These are phyloP conservation scores for Venturia carpophila DNA, from an alignment of 2,329 filamentous ascomycete genomes.

Conservation along the genomic window DNA sequence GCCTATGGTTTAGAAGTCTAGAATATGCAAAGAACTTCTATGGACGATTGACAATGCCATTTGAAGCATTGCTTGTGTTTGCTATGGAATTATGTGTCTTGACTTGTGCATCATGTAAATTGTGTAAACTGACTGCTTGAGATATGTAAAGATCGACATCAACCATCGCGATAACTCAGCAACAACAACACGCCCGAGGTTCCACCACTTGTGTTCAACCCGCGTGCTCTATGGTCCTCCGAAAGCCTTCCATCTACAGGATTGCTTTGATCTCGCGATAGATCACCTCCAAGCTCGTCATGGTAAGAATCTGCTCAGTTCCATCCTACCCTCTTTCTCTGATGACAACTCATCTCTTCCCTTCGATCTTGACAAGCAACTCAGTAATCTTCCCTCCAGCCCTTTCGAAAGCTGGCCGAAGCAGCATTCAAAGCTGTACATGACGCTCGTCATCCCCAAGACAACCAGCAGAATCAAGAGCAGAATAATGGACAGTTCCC, in stretches of 20 bases:
- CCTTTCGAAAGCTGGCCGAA: constrained; percentile 7
- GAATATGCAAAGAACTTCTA: background rate
- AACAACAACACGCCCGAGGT: background rate
- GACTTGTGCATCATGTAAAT: background rate
- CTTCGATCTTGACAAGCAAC: background rate
- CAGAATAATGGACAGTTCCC: constrained; percentile 2
- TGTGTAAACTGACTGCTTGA: background rate
- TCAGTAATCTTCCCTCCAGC: background rate
- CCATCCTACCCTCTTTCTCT: background rate
- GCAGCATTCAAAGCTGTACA: constrained; percentile 11
- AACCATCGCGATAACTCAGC: background rate
- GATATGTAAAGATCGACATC: background rate
- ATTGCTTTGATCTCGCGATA: background rate
- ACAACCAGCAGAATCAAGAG: constrained; percentile 3
- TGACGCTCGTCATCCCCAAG: constrained; percentile 5
- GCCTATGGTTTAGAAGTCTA: constrained; percentile 46
- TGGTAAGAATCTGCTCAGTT: background rate
- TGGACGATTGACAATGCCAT: too few relatives aligned
- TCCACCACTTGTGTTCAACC: too few relatives aligned
- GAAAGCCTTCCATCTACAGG: background rate
- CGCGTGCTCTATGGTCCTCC: too few relatives aligned
- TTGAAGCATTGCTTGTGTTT: background rate
- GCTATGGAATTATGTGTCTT: background rate
- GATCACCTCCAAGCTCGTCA: background rate
- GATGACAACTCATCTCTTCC: too few relatives aligned